phyloP scores from a whole-genome alignment of 164 flowering plant species.

The Magnolia kwangsiensis region DNA sequence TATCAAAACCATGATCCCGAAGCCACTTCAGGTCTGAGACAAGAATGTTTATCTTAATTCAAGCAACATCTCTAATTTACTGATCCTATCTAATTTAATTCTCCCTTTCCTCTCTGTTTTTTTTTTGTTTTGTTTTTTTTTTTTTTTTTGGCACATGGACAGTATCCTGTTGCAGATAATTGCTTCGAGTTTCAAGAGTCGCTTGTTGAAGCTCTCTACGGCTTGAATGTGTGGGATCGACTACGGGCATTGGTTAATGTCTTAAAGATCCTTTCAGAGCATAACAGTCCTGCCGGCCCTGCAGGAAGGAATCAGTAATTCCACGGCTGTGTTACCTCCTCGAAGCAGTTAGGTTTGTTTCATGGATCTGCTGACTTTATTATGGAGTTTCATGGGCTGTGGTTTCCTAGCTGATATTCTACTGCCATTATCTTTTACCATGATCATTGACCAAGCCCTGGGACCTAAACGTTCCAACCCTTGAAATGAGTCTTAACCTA shows the following conservation, averaged over 20 bases:
- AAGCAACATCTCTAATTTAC: background rate
- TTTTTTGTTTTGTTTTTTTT: no score
- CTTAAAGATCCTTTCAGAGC: constrained; percentile 60
- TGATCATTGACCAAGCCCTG: background rate
- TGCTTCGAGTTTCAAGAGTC: constrained; percentile 86
- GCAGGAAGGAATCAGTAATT: constrained; percentile 39
- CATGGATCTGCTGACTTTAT: background rate
- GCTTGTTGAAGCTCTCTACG: constrained; percentile 82
- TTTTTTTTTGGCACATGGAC: background rate
- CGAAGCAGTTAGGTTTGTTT: background rate
- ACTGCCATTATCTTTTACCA: background rate
- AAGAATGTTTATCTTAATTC: background rate
- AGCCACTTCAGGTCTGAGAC: constrained; percentile 74
- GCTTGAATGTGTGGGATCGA: constrained; percentile 80
- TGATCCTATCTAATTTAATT: background rate
- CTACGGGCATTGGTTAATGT: constrained; percentile 65
- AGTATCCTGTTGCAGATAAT: constrained; percentile 90
- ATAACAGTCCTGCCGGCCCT: constrained; percentile 30
- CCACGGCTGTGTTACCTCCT: background rate
- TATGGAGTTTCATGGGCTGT: background rate
- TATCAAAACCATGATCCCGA: constrained; percentile 85
- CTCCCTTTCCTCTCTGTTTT: background rate
- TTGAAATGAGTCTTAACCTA: background rate
- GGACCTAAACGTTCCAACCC: background rate
- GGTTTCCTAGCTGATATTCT: background rate